Conservation (phyloP, 2,329 filamentous ascomycete species). For the Coccinonectria pachysandricola region DNA sequence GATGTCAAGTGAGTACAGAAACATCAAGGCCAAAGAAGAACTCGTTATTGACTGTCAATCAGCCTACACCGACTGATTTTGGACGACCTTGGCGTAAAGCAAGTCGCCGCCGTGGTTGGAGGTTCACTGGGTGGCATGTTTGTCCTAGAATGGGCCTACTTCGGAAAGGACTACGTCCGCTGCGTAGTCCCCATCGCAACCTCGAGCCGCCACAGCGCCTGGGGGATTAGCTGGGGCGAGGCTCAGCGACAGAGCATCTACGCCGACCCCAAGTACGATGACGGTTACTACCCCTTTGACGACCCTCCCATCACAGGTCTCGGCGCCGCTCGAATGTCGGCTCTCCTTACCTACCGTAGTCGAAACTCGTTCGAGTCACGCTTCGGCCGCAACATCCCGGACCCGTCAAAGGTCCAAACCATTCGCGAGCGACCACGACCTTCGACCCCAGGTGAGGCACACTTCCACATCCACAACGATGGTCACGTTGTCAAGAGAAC, state of each 20-base stretch:
- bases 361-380: slow-evolving; percentile 94
- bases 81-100: slow-evolving; percentile 69
- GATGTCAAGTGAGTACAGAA: slow-evolving; percentile 66
- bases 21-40: not conserved
- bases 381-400: slow-evolving; percentile 86
- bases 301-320: slow-evolving; percentile 82
- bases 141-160: slow-evolving; percentile 84
- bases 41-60: slow-evolving; percentile 10
- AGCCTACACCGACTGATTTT: slow-evolving; percentile 71
- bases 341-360: slow-evolving; percentile 88
- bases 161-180: slow-evolving; percentile 76
- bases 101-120: slow-evolving; percentile 69
- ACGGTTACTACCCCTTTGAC: slow-evolving; percentile 84
- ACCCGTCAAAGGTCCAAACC: slow-evolving; percentile 71
- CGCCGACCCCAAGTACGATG: slow-evolving; percentile 95
- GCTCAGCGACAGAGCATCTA: slow-evolving; percentile 91
- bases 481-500: slow-evolving; percentile 56
- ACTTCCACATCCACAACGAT: slow-evolving; percentile 76
- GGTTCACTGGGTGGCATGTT: slow-evolving; percentile 86
- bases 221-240: slow-evolving; percentile 87
- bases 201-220: slow-evolving; percentile 74
- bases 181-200: slow-evolving; percentile 77
- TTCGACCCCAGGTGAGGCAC: slow-evolving; percentile 55
- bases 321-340: slow-evolving; percentile 92
- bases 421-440: slow-evolving; percentile 60